Conservation (phyloP, 352 stramenopile species). For the Pythium dissimile region DNA sequence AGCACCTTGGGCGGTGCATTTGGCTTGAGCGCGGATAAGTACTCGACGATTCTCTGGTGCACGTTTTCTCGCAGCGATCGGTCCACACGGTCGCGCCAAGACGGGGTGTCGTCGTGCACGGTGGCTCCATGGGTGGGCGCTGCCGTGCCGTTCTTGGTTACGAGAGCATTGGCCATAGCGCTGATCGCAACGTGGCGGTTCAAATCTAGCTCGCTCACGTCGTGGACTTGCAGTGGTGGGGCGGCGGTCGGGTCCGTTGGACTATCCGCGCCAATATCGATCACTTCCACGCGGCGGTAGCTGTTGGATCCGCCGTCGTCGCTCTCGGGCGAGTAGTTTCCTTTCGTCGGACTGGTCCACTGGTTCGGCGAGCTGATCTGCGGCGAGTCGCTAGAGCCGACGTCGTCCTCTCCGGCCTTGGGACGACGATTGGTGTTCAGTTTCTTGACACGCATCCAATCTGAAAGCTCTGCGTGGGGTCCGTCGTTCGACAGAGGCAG, state of each 20-base stretch:
- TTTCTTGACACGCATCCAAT: slow-evolving; percentile 77
- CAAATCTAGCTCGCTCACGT: slow-evolving; percentile 13
- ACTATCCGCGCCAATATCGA: slow-evolving; percentile 16
- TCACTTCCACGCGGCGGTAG: slow-evolving; percentile 7
- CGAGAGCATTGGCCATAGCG: not conserved
- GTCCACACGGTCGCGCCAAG: slow-evolving; percentile 32
- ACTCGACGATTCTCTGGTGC: slow-evolving; percentile 80
- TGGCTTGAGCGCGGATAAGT: slow-evolving; percentile 91
- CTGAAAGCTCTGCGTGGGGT: no score
- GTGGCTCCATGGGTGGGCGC: not conserved
- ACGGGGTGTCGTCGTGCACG: not conserved
- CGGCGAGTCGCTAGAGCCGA: slow-evolving; percentile 1
- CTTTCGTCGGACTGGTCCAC: slow-evolving; percentile 15
- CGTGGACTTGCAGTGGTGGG: not conserved
- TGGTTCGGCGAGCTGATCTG: slow-evolving; percentile 7
- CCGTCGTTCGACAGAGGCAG: no score
- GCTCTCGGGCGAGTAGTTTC: slow-evolving; percentile 3
- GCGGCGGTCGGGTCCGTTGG: slow-evolving; percentile 18
- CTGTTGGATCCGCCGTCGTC: not conserved
- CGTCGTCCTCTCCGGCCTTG: slow-evolving; percentile 65
- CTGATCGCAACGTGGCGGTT: not conserved
- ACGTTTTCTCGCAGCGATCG: slow-evolving; percentile 40
- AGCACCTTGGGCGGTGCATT: slow-evolving; percentile 95
- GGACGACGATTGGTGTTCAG: slow-evolving; percentile 57
- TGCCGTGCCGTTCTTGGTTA: not conserved